phyloP scores from a whole-genome alignment of 208 protist species.

The Leishmania aethiopica region DNA sequence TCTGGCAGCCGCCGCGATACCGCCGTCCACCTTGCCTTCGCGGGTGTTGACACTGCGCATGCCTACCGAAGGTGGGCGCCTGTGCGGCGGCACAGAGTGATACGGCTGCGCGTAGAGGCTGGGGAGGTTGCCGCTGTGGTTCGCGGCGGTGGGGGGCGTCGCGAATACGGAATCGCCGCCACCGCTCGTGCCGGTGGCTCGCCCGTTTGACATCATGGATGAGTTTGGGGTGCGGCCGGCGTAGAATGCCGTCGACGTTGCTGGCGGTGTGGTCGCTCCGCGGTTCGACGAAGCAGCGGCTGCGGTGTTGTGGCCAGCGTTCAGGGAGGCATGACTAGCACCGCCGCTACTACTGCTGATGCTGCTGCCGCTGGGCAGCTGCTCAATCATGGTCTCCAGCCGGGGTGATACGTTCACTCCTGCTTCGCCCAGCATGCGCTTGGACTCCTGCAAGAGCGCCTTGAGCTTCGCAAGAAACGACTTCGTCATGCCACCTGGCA shows the following conservation, averaged over 20 bases:
- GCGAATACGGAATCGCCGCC: not conserved
- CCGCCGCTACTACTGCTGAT: not conserved
- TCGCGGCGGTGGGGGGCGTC: not conserved
- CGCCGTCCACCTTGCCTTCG: not conserved
- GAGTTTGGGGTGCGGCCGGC: not conserved
- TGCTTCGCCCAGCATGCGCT: conserved; percentile 31
- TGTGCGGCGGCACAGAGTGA: not conserved
- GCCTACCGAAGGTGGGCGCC: not conserved
- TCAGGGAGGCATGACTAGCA: not conserved
- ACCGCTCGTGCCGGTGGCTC: not conserved
- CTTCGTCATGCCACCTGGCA: conserved; percentile 18
- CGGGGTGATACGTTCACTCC: conserved; percentile 32
- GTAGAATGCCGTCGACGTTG: not conserved
- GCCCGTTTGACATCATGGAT: not conserved
- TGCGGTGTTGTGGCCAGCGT: conserved; percentile 1
- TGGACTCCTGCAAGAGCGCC: conserved; percentile 39
- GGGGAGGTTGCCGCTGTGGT: not conserved
- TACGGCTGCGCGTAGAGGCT: not conserved
- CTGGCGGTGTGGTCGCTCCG: not conserved
- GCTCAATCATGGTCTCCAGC: conserved; percentile 20
- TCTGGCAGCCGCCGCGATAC: not conserved
- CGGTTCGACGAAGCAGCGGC: not conserved
- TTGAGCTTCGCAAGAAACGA: conserved; percentile 24
- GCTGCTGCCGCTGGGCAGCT: conserved; percentile 1
- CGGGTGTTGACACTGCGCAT: not conserved